Percentiles rank a stretch among this genome's conserved stretches.
phyloP scores from a whole-genome alignment of 495 filamentous ascomycete genomes.

The Xylaria nigripes region DNA sequence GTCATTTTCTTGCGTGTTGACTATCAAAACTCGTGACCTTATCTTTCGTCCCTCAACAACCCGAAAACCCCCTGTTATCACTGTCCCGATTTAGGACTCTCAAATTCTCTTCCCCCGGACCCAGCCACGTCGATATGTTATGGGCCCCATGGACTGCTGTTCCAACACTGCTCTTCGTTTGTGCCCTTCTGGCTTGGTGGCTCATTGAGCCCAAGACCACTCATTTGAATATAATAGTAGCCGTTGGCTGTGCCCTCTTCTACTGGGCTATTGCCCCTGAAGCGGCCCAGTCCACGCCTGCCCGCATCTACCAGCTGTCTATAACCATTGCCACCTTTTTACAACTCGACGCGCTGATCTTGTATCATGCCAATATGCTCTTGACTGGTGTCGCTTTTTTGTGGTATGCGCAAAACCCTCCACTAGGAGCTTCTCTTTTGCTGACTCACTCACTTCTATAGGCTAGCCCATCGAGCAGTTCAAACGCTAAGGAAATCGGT shows the following conservation, averaged over 20 bases:
- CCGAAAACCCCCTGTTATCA: background rate
- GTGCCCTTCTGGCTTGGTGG: conserved; percentile 43
- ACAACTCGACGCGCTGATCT: conserved; percentile 31
- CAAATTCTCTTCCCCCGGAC: conserved; percentile 1
- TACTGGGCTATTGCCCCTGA: conserved; percentile 39
- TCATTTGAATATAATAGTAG: conserved; percentile 37
- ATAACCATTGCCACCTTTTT: conserved; percentile 26
- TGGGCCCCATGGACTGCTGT: conserved; percentile 43
- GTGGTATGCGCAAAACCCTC: conserved; percentile 27
- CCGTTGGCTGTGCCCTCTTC: conserved; percentile 39
- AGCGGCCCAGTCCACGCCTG: conserved; percentile 30
- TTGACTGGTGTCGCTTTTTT: conserved; percentile 36
- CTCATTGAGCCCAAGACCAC: conserved; percentile 41
- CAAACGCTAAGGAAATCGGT: conserved; percentile 84
- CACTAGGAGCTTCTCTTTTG: background rate
- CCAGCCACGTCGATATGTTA: conserved; percentile 41
- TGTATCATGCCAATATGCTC: conserved; percentile 39
- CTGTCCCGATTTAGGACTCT: background rate
- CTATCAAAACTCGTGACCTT: background rate
- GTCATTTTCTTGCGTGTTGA: background rate
- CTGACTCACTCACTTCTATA: conserved; percentile 11
- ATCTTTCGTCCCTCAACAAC: background rate
- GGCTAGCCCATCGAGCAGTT: conserved; percentile 46
- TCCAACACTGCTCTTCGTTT: conserved; percentile 42
- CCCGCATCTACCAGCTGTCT: conserved; percentile 30